These are phyloP conservation scores for Ophiostoma sp. DNA, from an alignment of 2,329 filamentous ascomycete species.

Conservation along the genomic window DNA sequence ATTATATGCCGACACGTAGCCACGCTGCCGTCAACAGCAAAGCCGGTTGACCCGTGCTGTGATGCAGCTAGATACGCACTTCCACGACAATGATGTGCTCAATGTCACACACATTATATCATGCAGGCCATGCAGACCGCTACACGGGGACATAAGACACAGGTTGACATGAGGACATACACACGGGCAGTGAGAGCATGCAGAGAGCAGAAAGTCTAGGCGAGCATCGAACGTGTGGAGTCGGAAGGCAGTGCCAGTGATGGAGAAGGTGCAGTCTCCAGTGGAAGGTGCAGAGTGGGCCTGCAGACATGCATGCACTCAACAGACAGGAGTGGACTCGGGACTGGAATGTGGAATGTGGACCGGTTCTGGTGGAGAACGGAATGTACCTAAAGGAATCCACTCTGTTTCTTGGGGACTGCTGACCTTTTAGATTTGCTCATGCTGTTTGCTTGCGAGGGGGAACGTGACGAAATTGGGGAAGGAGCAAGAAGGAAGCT, in stretches of 20 bases:
- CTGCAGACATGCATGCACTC: neutral
- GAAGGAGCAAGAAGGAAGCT: neutral
- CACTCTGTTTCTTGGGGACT: constrained; percentile 3
- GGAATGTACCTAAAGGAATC: neutral
- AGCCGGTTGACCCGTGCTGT: no score
- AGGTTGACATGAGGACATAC: neutral
- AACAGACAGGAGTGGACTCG: neutral
- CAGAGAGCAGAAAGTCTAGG: neutral
- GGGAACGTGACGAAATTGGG: neutral
- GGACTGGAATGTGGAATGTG: neutral
- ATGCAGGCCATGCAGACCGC: neutral
- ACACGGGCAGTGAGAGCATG: neutral
- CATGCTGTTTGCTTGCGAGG: no score
- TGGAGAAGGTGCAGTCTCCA: neutral
- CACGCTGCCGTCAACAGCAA: no score
- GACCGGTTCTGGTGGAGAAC: neutral
- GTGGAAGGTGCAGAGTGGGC: neutral
- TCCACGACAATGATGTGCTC: no score
- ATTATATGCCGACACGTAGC: no score
- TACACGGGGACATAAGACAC: neutral
- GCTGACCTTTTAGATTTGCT: neutral
- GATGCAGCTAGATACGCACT: no score
- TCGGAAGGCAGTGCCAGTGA: no score
- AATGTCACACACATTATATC: neutral
- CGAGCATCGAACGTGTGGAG: neutral